Conservation (phyloP, 805 yeast genomes). For the Candida vaughaniae region DNA sequence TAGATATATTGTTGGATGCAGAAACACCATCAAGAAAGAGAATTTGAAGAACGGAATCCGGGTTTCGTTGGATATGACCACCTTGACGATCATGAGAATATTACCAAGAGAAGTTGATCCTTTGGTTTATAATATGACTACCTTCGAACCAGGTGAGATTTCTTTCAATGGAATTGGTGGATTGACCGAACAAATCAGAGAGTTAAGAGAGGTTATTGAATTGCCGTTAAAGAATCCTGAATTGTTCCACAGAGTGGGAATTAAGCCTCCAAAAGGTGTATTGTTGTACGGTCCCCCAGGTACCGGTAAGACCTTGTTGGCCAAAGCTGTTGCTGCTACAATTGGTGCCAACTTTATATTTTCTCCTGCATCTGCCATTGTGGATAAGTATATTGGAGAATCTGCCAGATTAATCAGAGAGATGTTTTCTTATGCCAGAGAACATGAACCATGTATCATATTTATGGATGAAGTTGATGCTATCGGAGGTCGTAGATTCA, state of each 20-base stretch:
- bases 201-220: conserved; percentile 95
- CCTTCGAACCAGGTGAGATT: conserved; percentile 96
- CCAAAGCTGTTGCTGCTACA: conserved; percentile 98
- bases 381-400: conserved; percentile 97
- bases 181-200: conserved; percentile 90
- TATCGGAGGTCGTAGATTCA: conserved; percentile 95
- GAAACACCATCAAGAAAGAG: conserved; percentile 85
- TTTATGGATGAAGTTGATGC: conserved; percentile 99
- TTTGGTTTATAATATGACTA: conserved; percentile 95
- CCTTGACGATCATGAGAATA: conserved; percentile 94
- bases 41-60: conserved; percentile 89
- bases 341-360: conserved; percentile 97
- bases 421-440: conserved; percentile 97
- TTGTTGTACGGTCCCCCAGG: conserved; percentile 98
- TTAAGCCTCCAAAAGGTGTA: conserved; percentile 98
- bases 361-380: conserved; percentile 98
- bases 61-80: conserved; percentile 96
- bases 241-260: conserved; percentile 91
- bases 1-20: conserved; percentile 94
- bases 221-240: conserved; percentile 96
- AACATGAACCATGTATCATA: conserved; percentile 96
- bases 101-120: conserved; percentile 98
- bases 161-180: conserved; percentile 97
- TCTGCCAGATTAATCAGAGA: conserved; percentile 95
- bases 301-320: conserved; percentile 93